Base-by-base conservation (phyloP, 164 flowering plant species). In the Amborella trichopoda region DNA sequence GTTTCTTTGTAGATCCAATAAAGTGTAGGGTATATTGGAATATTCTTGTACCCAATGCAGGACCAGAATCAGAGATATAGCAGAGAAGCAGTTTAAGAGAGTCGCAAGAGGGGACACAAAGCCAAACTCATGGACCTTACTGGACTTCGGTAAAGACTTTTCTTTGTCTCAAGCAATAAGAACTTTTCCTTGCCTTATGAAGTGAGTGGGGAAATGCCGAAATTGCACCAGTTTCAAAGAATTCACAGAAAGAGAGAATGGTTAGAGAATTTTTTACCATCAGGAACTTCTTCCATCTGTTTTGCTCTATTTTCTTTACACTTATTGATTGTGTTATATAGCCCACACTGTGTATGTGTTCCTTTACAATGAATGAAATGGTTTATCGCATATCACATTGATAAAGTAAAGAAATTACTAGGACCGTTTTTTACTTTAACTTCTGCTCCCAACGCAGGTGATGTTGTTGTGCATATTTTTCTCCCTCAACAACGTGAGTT, bases 121-220 rank as follows among this genome's bases (percentile, higher is more conserved):
- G 54, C 88, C 99, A 56, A 91, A 87, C 53, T 76, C 95, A 16
- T 91, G 99, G 96, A 83, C 94, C 12, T 66, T 91, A 32, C 60
- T 87, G 41, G 99, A 91, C 61, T 91, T 87, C 46, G 99, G 99
- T 91, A 49, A 61, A 80, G 24, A 27, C 13, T 49, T 40, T 14
- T 44, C 16, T 18, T 32, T 14, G 36, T 37, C 19, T 14, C 13
- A 37, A 14, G 5, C 3, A 37, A n/a, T 14, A 37, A 5, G 34
- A 14, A 37, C 11, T n/a, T n/a, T n/a, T n/a, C n/a, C n/a, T n/a
- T n/a, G n/a, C n/a, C n/a, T n/a, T n/a, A n/a, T n/a, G n/a, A n/a
- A n/a, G n/a, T n/a, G n/a, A n/a, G n/a, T n/a, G n/a, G n/a, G n/a
- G n/a, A n/a, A n/a, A n/a, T n/a, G n/a, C n/a, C n/a, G n/a, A n/a